Conservation (phyloP, 192 early-diverging fungal genomes). For the Backusella luteola region DNA sequence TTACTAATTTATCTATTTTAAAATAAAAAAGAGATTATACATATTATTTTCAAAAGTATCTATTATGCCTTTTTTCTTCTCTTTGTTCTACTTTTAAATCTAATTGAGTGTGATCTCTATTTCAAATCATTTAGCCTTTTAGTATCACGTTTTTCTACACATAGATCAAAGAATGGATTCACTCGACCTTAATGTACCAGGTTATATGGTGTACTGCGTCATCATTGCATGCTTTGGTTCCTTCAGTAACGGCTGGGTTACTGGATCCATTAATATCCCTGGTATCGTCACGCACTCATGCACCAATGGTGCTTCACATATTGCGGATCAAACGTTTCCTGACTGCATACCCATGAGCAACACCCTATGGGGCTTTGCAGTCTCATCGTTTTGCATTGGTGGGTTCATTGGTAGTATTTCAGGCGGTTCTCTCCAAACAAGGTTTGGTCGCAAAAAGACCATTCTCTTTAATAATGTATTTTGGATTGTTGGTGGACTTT, state of each 20-base stretch:
- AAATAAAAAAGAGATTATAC: too few relatives aligned
- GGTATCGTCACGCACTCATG: background rate
- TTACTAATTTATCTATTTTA: too few relatives aligned
- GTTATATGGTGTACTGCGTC: background rate
- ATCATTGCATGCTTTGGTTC: background rate
- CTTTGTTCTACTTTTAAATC: too few relatives aligned
- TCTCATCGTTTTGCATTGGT: background rate
- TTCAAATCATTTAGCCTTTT: too few relatives aligned
- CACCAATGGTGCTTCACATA: background rate
- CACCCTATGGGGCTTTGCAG: background rate
- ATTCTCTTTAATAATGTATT: background rate
- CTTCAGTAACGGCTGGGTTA: background rate
- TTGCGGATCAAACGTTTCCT: background rate
- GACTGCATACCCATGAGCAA: background rate
- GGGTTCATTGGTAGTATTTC: background rate
- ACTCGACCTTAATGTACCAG: background rate
- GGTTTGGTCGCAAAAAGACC: background rate
- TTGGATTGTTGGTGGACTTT: background rate
- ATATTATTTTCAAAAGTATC: too few relatives aligned
- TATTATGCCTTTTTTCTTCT: too few relatives aligned
- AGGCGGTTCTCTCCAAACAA: background rate
- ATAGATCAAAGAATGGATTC: background rate
- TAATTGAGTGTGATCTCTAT: too few relatives aligned
- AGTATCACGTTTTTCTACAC: background rate
- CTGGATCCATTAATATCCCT: background rate